phyloP scores from a whole-genome alignment of 768 basidiomycete species.

The Collybiopsis confluens region DNA sequence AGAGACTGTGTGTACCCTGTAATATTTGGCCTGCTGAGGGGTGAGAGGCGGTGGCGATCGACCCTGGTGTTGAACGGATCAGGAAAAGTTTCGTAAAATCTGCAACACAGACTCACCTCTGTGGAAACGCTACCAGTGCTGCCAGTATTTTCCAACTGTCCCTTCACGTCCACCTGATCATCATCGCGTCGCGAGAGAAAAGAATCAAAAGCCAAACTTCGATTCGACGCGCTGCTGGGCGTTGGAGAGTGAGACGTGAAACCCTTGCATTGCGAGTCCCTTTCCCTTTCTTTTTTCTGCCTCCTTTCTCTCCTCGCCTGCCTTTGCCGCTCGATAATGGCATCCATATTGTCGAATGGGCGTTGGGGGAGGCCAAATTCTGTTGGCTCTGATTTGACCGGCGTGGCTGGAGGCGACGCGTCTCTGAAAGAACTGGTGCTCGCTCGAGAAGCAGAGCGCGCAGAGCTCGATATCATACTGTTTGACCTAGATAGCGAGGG shows the following conservation, averaged over 20 bases:
- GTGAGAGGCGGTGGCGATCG: constrained; percentile 42
- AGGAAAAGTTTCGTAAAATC: constrained; percentile 11
- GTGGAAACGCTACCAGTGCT: constrained; percentile 19
- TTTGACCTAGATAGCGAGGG: constrained; percentile 31
- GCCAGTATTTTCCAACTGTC: constrained; percentile 25
- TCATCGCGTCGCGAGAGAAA: constrained; percentile 57
- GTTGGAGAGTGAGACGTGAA: constrained; percentile 41
- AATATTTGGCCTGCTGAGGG: constrained; percentile 59
- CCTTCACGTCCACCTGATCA: constrained; percentile 30
- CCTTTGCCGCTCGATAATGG: constrained; percentile 70
- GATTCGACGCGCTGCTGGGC: constrained; percentile 44
- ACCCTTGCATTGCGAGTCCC: constrained; percentile 31
- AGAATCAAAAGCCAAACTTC: constrained; percentile 41
- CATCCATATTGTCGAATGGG: constrained; percentile 71
- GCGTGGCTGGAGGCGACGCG: constrained; percentile 54
- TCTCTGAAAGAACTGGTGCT: constrained; percentile 49
- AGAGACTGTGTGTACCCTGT: constrained; percentile 47
- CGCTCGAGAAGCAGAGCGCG: constrained; percentile 41
- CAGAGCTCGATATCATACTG: constrained; percentile 29
- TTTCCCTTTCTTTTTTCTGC: constrained; percentile 43
- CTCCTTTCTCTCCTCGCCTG: constrained; percentile 51
- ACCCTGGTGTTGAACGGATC: constrained; percentile 17
- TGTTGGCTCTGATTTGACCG: constrained; percentile 59
- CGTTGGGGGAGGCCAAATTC: constrained; percentile 48
- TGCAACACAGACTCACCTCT: constrained; percentile 38